phyloP scores from a whole-genome alignment of 768 basidiomycete genomes.

The Termitomyces sp. region DNA sequence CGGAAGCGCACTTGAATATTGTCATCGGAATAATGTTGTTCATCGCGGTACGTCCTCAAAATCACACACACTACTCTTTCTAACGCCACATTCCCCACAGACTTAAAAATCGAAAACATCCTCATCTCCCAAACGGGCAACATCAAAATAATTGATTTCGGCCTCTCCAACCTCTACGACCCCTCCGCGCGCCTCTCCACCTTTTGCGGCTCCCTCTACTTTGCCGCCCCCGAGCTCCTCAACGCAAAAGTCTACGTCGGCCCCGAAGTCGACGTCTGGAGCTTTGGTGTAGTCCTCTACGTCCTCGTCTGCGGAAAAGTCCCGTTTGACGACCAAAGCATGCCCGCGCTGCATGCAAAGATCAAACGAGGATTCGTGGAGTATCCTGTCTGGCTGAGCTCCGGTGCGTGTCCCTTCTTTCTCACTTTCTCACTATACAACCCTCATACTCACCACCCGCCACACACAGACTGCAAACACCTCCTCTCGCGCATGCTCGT shows the following conservation, averaged over 20 bases:
- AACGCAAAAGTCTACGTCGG: conserved; percentile 97
- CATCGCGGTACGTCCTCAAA: conserved; percentile 85
- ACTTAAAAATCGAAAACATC: conserved; percentile 99
- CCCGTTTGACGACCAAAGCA: conserved; percentile 98
- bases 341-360: conserved; percentile 98
- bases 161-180: conserved; percentile 93
- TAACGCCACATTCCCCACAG: conserved; percentile 28
- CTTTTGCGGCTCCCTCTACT: conserved; percentile 97
- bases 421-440: conserved; percentile 4
- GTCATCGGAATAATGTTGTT: conserved; percentile 95
- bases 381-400: conserved; percentile 95
- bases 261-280: conserved; percentile 99
- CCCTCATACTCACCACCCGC: too few relatives aligned
- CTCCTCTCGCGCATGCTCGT: conserved; percentile 94
- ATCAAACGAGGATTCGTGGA: conserved; percentile 97
- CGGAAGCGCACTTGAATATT: conserved; percentile 93
- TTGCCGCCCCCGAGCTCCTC: conserved; percentile 95
- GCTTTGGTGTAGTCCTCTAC: conserved; percentile 97
- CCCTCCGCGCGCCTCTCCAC: conserved; percentile 82
- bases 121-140: conserved; percentile 98
- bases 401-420: conserved; percentile 52
- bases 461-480: conserved; percentile 92
- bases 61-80: neutral
- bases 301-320: conserved; percentile 98
- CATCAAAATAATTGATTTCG: conserved; percentile 99